A percentile compares a stretch with the other conserved stretches of the same genome.
Evolutionary conservation across 2,329 filamentous ascomycete genomes (phyloP).

Genomic region (Arthrobotrys megalospora): DNA sequence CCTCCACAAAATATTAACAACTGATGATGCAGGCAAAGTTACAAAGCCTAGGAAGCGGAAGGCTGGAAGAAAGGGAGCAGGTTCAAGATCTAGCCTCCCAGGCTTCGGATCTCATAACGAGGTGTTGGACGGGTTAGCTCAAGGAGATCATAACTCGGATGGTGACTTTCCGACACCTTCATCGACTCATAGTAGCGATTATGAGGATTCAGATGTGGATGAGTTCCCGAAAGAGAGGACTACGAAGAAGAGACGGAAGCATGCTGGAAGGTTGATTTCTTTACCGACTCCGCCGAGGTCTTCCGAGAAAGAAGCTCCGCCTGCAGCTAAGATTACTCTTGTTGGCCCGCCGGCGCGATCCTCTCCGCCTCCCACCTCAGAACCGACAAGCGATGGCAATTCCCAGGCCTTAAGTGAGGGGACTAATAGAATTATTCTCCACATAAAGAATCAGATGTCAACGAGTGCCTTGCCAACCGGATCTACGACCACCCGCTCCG

Average conservation of each 20-base stretch:
- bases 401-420: neutral
- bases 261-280: conserved; percentile 1
- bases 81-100: conserved; percentile 9
- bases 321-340: conserved; percentile 3
- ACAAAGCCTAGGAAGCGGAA: conserved; percentile 48
- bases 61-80: conserved; percentile 1
- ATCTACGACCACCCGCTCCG: conserved; percentile 30
- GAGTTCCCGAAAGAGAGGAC: conserved; percentile 7
- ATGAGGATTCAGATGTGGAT: conserved; percentile 37
- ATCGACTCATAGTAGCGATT: conserved; percentile 46
- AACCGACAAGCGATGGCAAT: neutral
- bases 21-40: conserved; percentile 32
- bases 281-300: conserved; percentile 52
- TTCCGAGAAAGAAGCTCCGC: conserved; percentile 46
- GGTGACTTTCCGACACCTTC: conserved; percentile 55
- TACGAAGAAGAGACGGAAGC: conserved; percentile 39
- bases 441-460: neutral
- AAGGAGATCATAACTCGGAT: conserved; percentile 30
- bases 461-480: neutral
- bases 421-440: neutral
- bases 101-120: conserved; percentile 4
- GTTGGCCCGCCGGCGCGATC: conserved; percentile 4
- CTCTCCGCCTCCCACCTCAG: conserved; percentile 3
- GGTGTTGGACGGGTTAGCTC: conserved; percentile 20
- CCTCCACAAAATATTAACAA: conserved; percentile 27